Base-by-base conservation (phyloP, 495 filamentous ascomycete genomes). In the Xylaria nigripes region DNA sequence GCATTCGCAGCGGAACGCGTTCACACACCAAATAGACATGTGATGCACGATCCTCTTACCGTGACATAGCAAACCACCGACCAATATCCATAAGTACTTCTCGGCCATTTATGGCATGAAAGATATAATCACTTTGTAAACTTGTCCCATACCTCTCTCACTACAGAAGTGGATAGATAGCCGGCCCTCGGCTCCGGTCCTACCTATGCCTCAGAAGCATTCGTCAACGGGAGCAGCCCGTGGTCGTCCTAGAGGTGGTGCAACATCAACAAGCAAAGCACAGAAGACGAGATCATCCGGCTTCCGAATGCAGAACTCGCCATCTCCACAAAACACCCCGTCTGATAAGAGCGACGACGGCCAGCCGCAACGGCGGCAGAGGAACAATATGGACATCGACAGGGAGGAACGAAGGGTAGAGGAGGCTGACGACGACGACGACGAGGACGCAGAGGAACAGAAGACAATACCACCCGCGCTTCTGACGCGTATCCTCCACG, bases 401-500 rank as follows among this genome's bases (percentile, higher is more conserved):
- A 61, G 56, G 1, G 54, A 63, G 5, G 60, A 59, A 15, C 40
- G 4, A 1, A 48, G 25, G 9, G 51, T 53, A 4, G 61, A 59
- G 5, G 51, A 53, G 4, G 53, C 55, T 5, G 61, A 61, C 1
- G 62, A 61, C 0, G 66, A 70, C 0, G 66, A 60, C 9, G 66
- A 61, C 19, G 62, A 67, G 2, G 68, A 72, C 7, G 67, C 61
- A 1, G 68, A 70, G 29, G 51, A 54, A 13, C 54, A 63, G 32
- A 69, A 64, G 49, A 73, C 75, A 1, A 86, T 98, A 16, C 89
- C 90, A 7, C 73, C 78, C 1, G 83, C 86, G 44, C 74, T 98
- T 19, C 70, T 98, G 13, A 85, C 84, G 4, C 75, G 76, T 42
- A 65, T 97, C 1, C 70, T 97, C 27, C 85, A 95, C 62, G 80